Base-by-base conservation (phyloP, 495 filamentous ascomycete species). In the Aspergillus homomorphus region DNA sequence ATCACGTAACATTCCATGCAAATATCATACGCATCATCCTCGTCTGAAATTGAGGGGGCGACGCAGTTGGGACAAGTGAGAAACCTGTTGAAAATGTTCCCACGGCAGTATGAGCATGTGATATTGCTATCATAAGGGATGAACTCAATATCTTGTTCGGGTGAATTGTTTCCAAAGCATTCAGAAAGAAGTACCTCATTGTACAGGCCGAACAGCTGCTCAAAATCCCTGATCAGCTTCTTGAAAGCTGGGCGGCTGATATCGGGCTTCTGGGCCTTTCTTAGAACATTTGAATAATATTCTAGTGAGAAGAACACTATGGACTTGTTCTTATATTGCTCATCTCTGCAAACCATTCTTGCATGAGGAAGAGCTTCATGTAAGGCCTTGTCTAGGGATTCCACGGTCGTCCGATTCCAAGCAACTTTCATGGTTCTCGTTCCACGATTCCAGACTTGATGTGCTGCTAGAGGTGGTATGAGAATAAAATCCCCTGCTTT, bases 391-490 rank as follows among this genome's bases (percentile, higher is more conserved):
- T 91, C 85, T 0, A 98, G 77, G 0, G 94, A 96, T 60, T 97
- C 90, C 4, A 89, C 89, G 0, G 92, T 98, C 0, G 89, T 96
- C n/a, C 94, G 80, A 71, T 98, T 98, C 94, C 94, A 98, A 6
- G 94, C 94, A 21, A 92, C 91, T 70, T 98, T 98, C 82, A 96
- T 89, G 0, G 93, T 98, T 42, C 91, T 79, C 12, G 91, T 96
- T 8, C 94, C 94, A 49, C 94, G 85, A 66, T 98, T 98, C 94
- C 94, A 98, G 21, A 98, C 94, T 66, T 98, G 94, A 66, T 98
- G 94, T 0, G 93, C 91, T n/a, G 92, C 93, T 7, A 98, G 75
- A 7, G 94, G 92, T n/a, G 94, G 94, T 19, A 98, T 87, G 0
- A 98, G 81, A 51, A 98, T 92, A 67, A 97, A 93, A 68, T 98